Evolutionary conservation across 352 stramenopile species (phyloP).

Genomic region (Phytopythium ostracodes): DNA sequence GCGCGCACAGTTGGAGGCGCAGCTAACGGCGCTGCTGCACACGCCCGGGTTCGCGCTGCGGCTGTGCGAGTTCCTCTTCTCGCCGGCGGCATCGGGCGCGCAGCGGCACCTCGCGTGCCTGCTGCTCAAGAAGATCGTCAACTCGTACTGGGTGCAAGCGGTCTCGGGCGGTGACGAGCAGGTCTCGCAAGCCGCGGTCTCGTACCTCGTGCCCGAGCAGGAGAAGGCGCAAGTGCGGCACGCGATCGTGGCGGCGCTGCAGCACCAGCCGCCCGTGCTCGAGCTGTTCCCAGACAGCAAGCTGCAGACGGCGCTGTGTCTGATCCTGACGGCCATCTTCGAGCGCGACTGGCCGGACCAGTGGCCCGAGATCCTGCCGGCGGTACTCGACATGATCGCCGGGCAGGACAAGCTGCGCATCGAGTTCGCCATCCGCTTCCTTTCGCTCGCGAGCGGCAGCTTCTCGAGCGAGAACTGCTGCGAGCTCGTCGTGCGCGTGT

Average conservation of each 20-base stretch:
- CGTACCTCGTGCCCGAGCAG: constrained; percentile 51
- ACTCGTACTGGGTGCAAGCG: constrained; percentile 46
- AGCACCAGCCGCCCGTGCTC: constrained; percentile 33
- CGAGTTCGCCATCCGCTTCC: constrained; percentile 69
- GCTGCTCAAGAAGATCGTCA: constrained; percentile 75
- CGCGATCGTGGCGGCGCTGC: constrained; percentile 49
- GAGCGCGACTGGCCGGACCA: constrained; percentile 83
- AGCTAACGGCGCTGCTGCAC: constrained; percentile 54
- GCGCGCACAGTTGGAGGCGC: constrained; percentile 59
- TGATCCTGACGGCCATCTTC: constrained; percentile 75
- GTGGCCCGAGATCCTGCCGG: constrained; percentile 70
- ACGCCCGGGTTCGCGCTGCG: constrained; percentile 65
- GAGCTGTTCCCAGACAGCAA: constrained; percentile 62
- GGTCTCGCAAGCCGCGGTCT: neutral
- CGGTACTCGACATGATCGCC: constrained; percentile 54
- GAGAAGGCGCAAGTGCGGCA: constrained; percentile 70
- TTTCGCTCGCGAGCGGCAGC: constrained; percentile 64
- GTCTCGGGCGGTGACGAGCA: constrained; percentile 24
- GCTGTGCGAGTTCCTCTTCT: constrained; percentile 68
- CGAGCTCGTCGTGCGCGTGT: constrained; percentile 68
- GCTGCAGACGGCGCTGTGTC: constrained; percentile 73
- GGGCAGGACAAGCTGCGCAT: constrained; percentile 50
- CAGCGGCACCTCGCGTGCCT: constrained; percentile 70
- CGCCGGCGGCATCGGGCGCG: constrained; percentile 17
- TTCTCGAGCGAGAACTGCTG: constrained; percentile 81